Base-by-base conservation (phyloP, 805 yeast species). In the Jamesozyma hellenica region DNA sequence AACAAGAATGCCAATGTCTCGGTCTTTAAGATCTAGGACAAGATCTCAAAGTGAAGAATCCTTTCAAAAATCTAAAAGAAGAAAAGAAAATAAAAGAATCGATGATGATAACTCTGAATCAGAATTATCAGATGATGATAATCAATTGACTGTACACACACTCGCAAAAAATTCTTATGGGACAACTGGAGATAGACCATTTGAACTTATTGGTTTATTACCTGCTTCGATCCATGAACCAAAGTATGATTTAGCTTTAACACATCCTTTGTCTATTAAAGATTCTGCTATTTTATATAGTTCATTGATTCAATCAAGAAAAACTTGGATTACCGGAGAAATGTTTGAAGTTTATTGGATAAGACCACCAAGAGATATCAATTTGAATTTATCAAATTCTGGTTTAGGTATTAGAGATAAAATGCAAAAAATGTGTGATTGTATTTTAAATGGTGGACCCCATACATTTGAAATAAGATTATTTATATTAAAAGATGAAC, bases 341-440 rank as follows among this genome's bases (percentile, higher is more conserved):
- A 75, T 86, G 71, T 87, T 90, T 52, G 75, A 75, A 43, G 67
- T 81, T 35, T 85, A 78, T 50, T 90, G 96, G 95, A 70, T 80
- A 7, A 76, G 82, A 44, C 82, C 79, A 7, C 37, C 34, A 23
- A 33, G 41, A 16, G 37, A 39, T 15, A 27, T 34, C 3, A 14
- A 18, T 32, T n/a, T 16, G 15, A n/a, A 31, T 5, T 28, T 23
- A 3, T 8, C 14, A 11, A 32, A 4, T 8, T 14, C 21, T 10
- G 17, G 25, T 32, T 36, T 28, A 7, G 43, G 44, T 31, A 41
- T 48, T 7, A 66, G 94, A 50, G 96, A 90, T 47, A 78, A 78
- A 41, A 87, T 88, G 95, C 80, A 86, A 43, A 87, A 86, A 55
- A 64, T 92, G 41, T 76, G 90, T 49, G 96, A 88, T 49, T 77